Evolutionary conservation across 179 eudicot species (phyloP), one percentile per base, ranked within the genome.

Genomic region (Vitellaria paradoxa): DNA sequence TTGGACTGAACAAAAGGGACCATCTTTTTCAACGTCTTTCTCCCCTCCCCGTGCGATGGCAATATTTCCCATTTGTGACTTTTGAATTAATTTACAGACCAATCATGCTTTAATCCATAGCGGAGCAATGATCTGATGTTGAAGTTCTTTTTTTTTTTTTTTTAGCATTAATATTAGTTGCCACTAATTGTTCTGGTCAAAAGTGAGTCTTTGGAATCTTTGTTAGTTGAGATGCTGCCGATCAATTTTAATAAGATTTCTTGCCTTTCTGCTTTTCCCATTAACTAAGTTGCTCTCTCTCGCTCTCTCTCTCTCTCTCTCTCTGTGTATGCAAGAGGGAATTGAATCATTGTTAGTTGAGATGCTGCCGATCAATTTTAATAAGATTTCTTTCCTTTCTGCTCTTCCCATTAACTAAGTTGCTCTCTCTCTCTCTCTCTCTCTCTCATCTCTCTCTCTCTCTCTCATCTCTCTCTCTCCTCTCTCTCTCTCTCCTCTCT

Each of bases 181-280:
- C n/a, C 40, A 30, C 49, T 46, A 74, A 75, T 70, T 76, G 80
- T 50, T 13, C 17, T 78, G 84, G 88, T 85, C 88, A 85, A 85
- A 85, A 82, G 80, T 82, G 46, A 45, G 13, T 8, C 64, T 49
- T 79, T 82, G 85, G 85, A 80, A 82, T 85, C 81, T 65, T 70
- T 75, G 72, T 75, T 46, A 60, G 83, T 82, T 74, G 80, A 79
- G 72, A 74, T 77, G 78, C 55, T 66, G 65, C 26, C 66, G 1
- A 75, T 76, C 75, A 26, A 75, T 59, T 71, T 74, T 45, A 65
- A 68, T 74, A 77, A 62, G 11, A 66, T 56, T 77, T 72, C 78
- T 78, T 78, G 66, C 68, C 14, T 59, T 65, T 72, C 67, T 83
- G 71, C 78, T 57, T 62, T 63, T 59, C 76, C 78, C 50, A 65